Conservation (phyloP, 805 yeast species). For the Ogataea parapolymorpha region DNA sequence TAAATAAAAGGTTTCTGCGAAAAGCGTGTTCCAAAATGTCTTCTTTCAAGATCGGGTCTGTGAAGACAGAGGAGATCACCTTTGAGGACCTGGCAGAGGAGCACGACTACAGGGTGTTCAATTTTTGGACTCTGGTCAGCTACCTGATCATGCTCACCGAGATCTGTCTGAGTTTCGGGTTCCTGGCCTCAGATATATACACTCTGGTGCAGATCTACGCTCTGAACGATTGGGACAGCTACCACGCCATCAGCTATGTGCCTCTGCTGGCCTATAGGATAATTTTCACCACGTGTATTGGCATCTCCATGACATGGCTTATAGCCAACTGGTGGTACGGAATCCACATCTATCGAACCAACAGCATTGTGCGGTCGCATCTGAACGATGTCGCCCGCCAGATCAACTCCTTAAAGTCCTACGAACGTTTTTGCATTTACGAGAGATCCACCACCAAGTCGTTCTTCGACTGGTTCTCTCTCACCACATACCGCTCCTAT, state of each 20-base stretch:
- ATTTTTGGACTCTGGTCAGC: slow-evolving; percentile 40
- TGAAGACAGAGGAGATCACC: slow-evolving; percentile 24
- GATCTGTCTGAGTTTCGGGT: slow-evolving; percentile 48
- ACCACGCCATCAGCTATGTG: slow-evolving; percentile 32
- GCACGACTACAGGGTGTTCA: slow-evolving; percentile 35
- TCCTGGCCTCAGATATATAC: slow-evolving; percentile 69
- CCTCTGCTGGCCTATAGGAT: slow-evolving; percentile 31
- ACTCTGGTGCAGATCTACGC: slow-evolving; percentile 74
- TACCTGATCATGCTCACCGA: slow-evolving; percentile 39
- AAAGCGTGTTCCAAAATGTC: slow-evolving; percentile 3
- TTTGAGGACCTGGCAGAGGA: slow-evolving; percentile 31
- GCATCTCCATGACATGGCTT: slow-evolving; percentile 59
- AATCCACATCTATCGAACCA: slow-evolving; percentile 51
- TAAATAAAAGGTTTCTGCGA: background rate
- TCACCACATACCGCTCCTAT: slow-evolving; percentile 61
- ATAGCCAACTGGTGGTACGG: slow-evolving; percentile 60
- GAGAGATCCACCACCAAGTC: slow-evolving; percentile 64
- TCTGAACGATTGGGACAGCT: slow-evolving; percentile 43
- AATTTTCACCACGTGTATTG: slow-evolving; percentile 59
- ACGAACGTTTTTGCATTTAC: slow-evolving; percentile 69
- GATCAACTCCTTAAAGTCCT: slow-evolving; percentile 53
- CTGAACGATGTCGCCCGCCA: slow-evolving; percentile 61
- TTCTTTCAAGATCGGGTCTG: slow-evolving; percentile 4
- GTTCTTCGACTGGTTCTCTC: slow-evolving; percentile 63
- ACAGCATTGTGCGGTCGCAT: slow-evolving; percentile 67